Conservation (phyloP, 2,329 filamentous ascomycete genomes). For the Clarireedia hainanense region DNA sequence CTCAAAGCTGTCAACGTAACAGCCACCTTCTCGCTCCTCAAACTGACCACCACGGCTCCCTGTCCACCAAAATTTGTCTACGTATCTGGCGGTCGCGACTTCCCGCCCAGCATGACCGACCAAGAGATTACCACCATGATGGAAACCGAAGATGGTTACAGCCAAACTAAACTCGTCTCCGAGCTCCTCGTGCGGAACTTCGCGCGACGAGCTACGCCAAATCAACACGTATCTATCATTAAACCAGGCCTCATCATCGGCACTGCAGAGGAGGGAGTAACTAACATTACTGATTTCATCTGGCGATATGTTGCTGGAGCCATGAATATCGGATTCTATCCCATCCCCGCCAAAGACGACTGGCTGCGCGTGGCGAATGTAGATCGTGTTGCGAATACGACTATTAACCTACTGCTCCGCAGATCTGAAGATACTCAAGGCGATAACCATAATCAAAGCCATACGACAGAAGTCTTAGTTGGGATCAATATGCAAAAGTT, state of each 20-base stretch:
- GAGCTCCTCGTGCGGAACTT: constrained; percentile 46
- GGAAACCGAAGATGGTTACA: constrained; percentile 59
- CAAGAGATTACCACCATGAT: background rate
- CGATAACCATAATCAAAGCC: background rate
- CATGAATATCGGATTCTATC: constrained; percentile 10
- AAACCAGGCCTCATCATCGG: constrained; percentile 20
- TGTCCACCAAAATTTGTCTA: constrained; percentile 2
- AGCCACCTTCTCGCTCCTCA: constrained; percentile 31
- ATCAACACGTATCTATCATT: constrained; percentile 11
- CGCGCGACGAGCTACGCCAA: background rate
- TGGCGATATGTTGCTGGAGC: constrained; percentile 19
- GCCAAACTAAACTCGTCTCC: constrained; percentile 75
- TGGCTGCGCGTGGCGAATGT: constrained; percentile 4
- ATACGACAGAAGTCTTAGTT: background rate
- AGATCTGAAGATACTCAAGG: background rate
- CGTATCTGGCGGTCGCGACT: constrained; percentile 1
- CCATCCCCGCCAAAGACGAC: background rate
- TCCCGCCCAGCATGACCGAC: background rate
- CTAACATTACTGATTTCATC: constrained; percentile 20
- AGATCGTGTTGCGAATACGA: background rate
- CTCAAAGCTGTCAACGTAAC: constrained; percentile 66
- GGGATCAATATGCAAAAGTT: background rate
- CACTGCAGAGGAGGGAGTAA: constrained; percentile 14
- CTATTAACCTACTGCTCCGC: background rate
- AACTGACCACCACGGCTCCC: background rate